Evolutionary conservation across 1,284 basidiomycete species (phyloP).

Genomic region (Ustilago loliicola): DNA sequence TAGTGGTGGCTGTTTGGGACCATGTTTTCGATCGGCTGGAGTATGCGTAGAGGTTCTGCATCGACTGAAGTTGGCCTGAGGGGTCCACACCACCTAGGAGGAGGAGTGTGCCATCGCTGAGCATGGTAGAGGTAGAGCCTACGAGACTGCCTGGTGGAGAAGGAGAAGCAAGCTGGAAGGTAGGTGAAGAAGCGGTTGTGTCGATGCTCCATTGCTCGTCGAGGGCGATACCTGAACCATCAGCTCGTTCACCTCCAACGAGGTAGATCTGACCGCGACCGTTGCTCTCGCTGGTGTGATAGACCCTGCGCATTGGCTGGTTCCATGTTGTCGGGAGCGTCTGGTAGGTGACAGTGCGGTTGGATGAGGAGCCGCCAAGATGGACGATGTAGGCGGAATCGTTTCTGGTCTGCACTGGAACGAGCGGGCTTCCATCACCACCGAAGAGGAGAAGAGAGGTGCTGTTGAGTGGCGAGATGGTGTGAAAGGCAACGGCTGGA

Average conservation of each 20-base stretch:
- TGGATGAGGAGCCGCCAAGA: slow-evolving; percentile 28
- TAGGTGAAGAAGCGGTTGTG: slow-evolving; percentile 17
- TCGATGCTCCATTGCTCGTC: slow-evolving; percentile 54
- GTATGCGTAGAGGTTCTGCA: slow-evolving; percentile 51
- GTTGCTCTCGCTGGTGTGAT: slow-evolving; percentile 55
- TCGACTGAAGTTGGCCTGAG: slow-evolving; percentile 49
- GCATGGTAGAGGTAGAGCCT: slow-evolving; percentile 56
- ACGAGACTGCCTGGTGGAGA: slow-evolving; percentile 47
- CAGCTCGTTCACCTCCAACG: slow-evolving; percentile 61
- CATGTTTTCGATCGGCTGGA: slow-evolving; percentile 37
- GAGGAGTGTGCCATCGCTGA: slow-evolving; percentile 61
- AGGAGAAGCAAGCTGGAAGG: slow-evolving; percentile 24
- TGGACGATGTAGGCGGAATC: slow-evolving; percentile 59
- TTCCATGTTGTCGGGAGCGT: slow-evolving; percentile 43
- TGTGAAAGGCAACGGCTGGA: slow-evolving; percentile 58
- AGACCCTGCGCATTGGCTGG: slow-evolving; percentile 61
- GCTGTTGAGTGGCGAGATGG: slow-evolving; percentile 57
- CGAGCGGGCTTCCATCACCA: slow-evolving; percentile 43
- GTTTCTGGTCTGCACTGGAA: slow-evolving; percentile 56
- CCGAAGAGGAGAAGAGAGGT: slow-evolving; percentile 59
- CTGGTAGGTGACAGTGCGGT: slow-evolving; percentile 25
- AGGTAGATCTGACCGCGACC: slow-evolving; percentile 50
- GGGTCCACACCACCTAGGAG: slow-evolving; percentile 57
- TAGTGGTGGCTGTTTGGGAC: slow-evolving; percentile 33
- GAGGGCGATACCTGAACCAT: slow-evolving; percentile 53